These are phyloP conservation scores for Colletotrichum navitas DNA, from an alignment of 2,329 filamentous ascomycete genomes.

Conservation along the genomic window DNA sequence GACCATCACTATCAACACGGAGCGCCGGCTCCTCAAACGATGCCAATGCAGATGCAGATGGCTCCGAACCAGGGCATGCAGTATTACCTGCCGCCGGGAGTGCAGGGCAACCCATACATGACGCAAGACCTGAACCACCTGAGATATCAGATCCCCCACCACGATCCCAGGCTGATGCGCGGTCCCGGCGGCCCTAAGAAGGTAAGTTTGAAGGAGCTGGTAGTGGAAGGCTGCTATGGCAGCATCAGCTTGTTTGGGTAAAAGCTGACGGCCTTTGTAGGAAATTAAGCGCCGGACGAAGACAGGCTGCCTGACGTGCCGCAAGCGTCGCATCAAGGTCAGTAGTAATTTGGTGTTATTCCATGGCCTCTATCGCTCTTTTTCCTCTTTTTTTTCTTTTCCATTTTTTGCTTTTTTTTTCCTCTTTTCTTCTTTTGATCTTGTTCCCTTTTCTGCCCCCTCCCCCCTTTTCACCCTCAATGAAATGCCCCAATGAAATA, in stretches of 20 bases:
- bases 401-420: background rate
- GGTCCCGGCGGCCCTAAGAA: slow-evolving; percentile 68
- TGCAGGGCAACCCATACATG: slow-evolving; percentile 36
- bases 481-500: slow-evolving; percentile 16
- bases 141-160: slow-evolving; percentile 61
- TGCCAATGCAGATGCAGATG: slow-evolving; percentile 53
- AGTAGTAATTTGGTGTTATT: slow-evolving; percentile 49
- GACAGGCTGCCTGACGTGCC: slow-evolving; percentile 73
- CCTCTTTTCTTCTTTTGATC: background rate
- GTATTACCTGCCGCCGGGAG: slow-evolving; percentile 57
- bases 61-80: slow-evolving; percentile 52
- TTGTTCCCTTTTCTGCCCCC: background rate
- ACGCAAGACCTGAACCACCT: slow-evolving; percentile 59
- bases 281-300: slow-evolving; percentile 74
- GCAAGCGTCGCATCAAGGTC: slow-evolving; percentile 73
- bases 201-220: slow-evolving; percentile 55
- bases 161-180: slow-evolving; percentile 62
- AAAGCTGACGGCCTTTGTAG: slow-evolving; percentile 51
- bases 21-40: slow-evolving; percentile 48
- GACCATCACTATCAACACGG: slow-evolving; percentile 50
- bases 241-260: background rate
- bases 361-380: too few relatives aligned
- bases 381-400: background rate
- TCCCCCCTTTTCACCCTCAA: background rate
- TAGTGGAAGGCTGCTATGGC: background rate